These are phyloP conservation scores for Stemphylium lycopersici DNA, from an alignment of 2,329 filamentous ascomycete genomes.

Conservation along the genomic window DNA sequence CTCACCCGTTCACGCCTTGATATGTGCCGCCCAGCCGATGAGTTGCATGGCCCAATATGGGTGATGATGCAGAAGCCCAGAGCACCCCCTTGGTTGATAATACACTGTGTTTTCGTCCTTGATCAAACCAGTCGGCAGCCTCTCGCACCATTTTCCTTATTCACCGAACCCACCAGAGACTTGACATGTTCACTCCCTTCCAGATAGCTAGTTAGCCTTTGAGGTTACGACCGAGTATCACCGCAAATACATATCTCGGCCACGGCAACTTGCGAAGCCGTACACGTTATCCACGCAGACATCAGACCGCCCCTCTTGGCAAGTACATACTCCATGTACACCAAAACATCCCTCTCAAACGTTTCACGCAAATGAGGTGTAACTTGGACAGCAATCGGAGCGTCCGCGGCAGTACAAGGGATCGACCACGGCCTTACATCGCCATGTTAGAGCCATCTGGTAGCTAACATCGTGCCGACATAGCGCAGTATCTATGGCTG, in stretches of 20 bases:
- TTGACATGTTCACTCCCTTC: not conserved
- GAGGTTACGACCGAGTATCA: not conserved
- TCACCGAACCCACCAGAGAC: not conserved
- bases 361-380: conserved; percentile 10
- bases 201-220: not conserved
- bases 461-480: conserved; percentile 7
- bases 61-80: conserved; percentile 11
- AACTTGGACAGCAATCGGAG: conserved; percentile 4
- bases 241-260: not conserved
- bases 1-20: conserved; percentile 1
- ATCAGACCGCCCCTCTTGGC: not conserved
- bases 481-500: conserved; percentile 7
- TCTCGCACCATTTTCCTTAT: not conserved
- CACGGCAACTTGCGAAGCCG: conserved; percentile 3
- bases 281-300: not conserved
- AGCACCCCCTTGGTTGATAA: conserved; percentile 6
- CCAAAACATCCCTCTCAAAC: conserved; percentile 1
- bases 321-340: not conserved
- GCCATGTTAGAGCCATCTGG: not conserved
- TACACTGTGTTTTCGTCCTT: conserved; percentile 1
- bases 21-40: conserved; percentile 9
- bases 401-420: conserved; percentile 9
- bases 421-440: not conserved
- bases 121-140: conserved; percentile 2
- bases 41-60: conserved; percentile 9